Evolutionary conservation across 345 rosid genomes (phyloP), one percentile per base, ranked within the genome.

Genomic region (Pistacia vera): DNA sequence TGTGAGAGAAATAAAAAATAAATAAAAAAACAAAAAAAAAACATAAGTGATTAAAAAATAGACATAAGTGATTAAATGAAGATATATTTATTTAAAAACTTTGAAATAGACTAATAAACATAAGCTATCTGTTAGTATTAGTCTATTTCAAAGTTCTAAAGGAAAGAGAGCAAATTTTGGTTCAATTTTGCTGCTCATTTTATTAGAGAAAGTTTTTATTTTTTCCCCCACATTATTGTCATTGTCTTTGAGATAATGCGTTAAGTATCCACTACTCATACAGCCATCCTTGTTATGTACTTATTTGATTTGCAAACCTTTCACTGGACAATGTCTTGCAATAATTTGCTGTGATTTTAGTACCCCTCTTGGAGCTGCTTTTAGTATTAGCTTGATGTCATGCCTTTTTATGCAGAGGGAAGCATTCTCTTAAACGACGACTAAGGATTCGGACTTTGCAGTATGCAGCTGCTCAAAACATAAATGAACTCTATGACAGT

Each of bases 371-470:
- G 33, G 41, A 30, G 25, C 8, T 57, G 25, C 8, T 57, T 63
- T 46, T 52, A 57, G 66, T 56, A 44, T 78, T 70, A 7, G 55
- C 69, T 81, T 84, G 73, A 77, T 73, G 2, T 70, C 65, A 12
- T 74, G 12, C 73, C 44, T 84, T 63, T 65, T 76, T 62, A 41
- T 79, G 71, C 89, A 93, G 97, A 82, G 86, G 89, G 75, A 87
- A 79, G 58, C 86, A 88, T 86, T 85, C 92, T 74, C 89, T 96
- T 81, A 87, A 93, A 77, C 85, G 95, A 41, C 84, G 97, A 78
- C 79, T 96, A 80, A 96, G 98, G 84, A 92, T 96, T 81, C 86
- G 97, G 75, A 93, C 99, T 76, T 61, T 93, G 82, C 97, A 90
- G 70, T 96, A 79, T 85, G 90, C 85, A 81, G 82, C 90, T 71